Conservation (phyloP, 1,139 yeast species). For the Citeromyces siamensis region DNA sequence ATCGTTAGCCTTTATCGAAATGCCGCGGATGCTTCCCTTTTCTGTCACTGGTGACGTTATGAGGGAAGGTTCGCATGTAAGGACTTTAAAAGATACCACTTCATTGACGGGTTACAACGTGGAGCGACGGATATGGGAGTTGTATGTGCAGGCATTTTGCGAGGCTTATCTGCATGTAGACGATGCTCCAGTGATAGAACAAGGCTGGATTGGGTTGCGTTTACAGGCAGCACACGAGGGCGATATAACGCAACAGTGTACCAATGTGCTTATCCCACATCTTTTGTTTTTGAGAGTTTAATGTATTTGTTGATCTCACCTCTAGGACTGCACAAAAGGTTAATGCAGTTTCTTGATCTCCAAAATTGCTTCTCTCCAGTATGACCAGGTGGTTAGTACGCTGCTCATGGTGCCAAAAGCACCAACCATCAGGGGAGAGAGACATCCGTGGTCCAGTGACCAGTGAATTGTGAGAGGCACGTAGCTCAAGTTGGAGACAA, state of each 20-base stretch:
- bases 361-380: slow-evolving; percentile 12
- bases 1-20: slow-evolving; percentile 36
- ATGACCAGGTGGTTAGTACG: slow-evolving; percentile 12
- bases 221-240: slow-evolving; percentile 16
- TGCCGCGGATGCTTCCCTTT: slow-evolving; percentile 47
- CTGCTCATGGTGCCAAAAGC: slow-evolving; percentile 19
- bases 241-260: slow-evolving; percentile 16
- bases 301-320: no score
- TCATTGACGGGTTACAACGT: slow-evolving; percentile 19
- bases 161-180: slow-evolving; percentile 12
- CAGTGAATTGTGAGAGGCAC: slow-evolving; percentile 47
- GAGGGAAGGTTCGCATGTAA: slow-evolving; percentile 16
- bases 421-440: slow-evolving; percentile 21
- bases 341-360: no score
- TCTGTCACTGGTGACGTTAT: slow-evolving; percentile 34
- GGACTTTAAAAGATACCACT: slow-evolving; percentile 14
- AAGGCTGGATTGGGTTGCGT: slow-evolving; percentile 15
- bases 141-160: slow-evolving; percentile 21
- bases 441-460: slow-evolving; percentile 43
- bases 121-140: slow-evolving; percentile 23
- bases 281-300: slow-evolving; percentile 18
- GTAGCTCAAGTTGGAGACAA: slow-evolving; percentile 24
- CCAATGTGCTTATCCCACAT: slow-evolving; percentile 18
- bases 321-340: background rate
- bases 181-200: slow-evolving; percentile 2